Evolutionary conservation across 2,329 filamentous ascomycete species (phyloP), one percentile per base, ranked within the genome.

Genomic region (Arthroderma sp.): DNA sequence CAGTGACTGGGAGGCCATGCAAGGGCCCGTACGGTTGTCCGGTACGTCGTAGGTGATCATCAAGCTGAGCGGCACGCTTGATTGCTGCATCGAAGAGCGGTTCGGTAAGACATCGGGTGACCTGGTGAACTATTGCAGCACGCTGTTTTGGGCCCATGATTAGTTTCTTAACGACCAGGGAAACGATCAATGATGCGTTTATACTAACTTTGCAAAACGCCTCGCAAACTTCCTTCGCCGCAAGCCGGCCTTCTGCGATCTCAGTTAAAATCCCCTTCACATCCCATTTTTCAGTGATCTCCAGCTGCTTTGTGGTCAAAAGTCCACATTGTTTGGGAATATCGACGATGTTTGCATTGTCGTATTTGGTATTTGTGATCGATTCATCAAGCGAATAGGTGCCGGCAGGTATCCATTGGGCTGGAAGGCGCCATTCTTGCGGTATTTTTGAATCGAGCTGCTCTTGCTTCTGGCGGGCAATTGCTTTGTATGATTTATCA

Each of bases 1-100:
- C 49, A 30, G 64, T 67, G 40, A 82, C 65, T 0, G 78, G 77
- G 0, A 82, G 63, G 5, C 78, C 78, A 53, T 81, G 77, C 0
- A 83, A 63, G 1, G 78, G 77, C 0, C 78, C 78, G 2, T 74
- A 55, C 1, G 70, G 62, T 40, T 57, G 60, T 0, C 62, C 63
- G 27, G 61, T 63, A 34, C 49, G 56, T n/a, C 49, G 45, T 15
- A 65, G 47, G 48, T 74, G 62, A 0, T 60, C 56, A 45, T 77
- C 74, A 0, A 77, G 64, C 22, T 64, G 52, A n/a, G 60, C 56
- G 0, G 73, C 73, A 8, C 63, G 63, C n/a, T 62, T 46, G 0
- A 77, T 34, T 1, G 75, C 75, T 6, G 63, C 53, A 2, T 67
- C 61, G 51, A 74, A 72, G 38, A 75, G 67, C 29, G 71, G 68